Conservation (phyloP, 108 stramenopile species). For the Nitzschia sp. region DNA sequence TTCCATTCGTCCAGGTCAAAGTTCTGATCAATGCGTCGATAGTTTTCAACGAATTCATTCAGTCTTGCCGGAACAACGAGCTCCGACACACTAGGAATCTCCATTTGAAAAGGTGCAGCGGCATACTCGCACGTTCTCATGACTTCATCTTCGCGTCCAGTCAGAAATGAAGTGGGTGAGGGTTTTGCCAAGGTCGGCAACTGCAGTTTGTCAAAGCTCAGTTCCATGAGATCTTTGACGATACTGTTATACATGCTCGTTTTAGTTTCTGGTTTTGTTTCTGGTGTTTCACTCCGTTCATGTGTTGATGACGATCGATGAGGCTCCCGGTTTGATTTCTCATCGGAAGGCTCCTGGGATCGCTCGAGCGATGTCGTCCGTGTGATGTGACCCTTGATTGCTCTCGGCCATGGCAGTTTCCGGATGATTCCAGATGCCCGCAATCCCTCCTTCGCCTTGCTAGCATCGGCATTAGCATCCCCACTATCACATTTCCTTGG, state of each 20-base stretch:
- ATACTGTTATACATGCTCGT: conserved; percentile 2
- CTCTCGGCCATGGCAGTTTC: no score
- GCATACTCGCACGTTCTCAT: conserved; percentile 46
- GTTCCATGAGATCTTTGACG: conserved; percentile 30
- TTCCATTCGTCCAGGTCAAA: conserved; percentile 60
- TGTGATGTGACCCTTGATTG: not conserved
- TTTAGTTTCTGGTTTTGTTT: conserved; percentile 4
- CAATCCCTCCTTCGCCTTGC: not conserved
- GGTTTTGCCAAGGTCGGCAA: conserved; percentile 42
- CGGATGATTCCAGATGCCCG: no score
- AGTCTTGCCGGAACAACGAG: conserved; percentile 42
- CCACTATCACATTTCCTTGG: not conserved
- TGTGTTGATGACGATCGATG: not conserved
- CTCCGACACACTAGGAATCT: conserved; percentile 62
- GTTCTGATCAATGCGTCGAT: conserved; percentile 58
- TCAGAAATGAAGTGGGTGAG: conserved; percentile 48
- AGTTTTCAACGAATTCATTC: conserved; percentile 54
- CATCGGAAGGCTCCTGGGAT: not conserved
- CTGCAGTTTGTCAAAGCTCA: conserved; percentile 17
- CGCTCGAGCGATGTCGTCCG: not conserved
- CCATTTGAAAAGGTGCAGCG: conserved; percentile 65
- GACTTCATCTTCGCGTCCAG: conserved; percentile 29
- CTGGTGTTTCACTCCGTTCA: not conserved
- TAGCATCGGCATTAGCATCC: not conserved
- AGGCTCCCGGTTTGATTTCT: not conserved